Percentiles rank a stretch among this genome's conserved stretches.
phyloP scores from a whole-genome alignment of 2,329 filamentous ascomycete species.

The Diaporthe humulicola region DNA sequence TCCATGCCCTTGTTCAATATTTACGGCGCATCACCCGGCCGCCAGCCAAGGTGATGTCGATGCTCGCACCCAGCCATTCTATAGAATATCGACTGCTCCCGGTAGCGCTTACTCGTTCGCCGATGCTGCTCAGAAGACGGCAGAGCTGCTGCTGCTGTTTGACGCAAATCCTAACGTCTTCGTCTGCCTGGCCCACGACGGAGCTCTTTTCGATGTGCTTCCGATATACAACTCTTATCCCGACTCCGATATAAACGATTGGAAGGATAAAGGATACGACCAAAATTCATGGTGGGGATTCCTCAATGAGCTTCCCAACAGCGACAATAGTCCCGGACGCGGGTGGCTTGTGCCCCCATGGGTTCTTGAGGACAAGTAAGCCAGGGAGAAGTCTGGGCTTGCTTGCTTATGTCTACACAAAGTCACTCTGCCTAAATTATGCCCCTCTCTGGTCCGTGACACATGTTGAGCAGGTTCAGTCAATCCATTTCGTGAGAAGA shows the following conservation, averaged over 20 bases:
- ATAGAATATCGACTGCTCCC: background rate
- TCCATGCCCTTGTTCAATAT: background rate
- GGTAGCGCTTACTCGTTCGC: background rate
- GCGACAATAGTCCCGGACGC: background rate
- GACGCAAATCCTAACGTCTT: background rate
- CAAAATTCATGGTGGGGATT: background rate
- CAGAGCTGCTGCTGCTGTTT: background rate
- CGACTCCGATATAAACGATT: background rate
- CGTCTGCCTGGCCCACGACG: background rate
- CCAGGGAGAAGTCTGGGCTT: background rate
- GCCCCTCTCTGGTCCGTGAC: background rate
- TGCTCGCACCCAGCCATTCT: background rate
- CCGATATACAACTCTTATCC: background rate
- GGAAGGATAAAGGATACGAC: background rate
- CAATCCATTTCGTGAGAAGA: background rate
- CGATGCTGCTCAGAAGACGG: slow-evolving; percentile 7
- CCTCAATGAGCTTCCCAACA: background rate
- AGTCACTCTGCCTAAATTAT: background rate
- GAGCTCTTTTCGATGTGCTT: slow-evolving; percentile 4
- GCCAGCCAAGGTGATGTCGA: background rate
- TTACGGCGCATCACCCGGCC: background rate
- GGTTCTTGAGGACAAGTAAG: background rate
- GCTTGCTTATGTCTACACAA: background rate
- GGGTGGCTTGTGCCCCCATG: background rate
- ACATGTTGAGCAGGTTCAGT: background rate